Percentiles rank a stretch among this genome's conserved stretches.
Evolutionary conservation across 495 filamentous ascomycete genomes (phyloP).

Genomic region (Aspergillus sclerotiicarbonarius): DNA sequence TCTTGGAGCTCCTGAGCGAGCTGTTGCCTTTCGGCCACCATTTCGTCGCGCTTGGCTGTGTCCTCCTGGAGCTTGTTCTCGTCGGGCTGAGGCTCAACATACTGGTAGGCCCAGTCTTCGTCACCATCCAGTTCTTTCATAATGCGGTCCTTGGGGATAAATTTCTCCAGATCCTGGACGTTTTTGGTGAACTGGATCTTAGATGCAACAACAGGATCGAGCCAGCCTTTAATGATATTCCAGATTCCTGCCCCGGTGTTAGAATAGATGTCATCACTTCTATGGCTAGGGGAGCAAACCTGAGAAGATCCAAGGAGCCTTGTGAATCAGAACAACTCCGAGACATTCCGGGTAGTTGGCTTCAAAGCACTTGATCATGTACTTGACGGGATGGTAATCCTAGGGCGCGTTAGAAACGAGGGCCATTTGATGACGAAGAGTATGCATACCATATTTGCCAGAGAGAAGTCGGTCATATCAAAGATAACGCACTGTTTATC

Average conservation of each 20-base stretch:
- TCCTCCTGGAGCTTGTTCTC: conserved; percentile 76
- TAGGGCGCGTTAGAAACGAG: conserved; percentile 29
- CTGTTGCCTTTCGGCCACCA: conserved; percentile 57
- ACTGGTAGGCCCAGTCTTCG: conserved; percentile 75
- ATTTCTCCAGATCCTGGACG: conserved; percentile 72
- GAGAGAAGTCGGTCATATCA: conserved; percentile 88
- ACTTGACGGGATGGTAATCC: conserved; percentile 96
- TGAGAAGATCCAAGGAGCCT: conserved; percentile 95
- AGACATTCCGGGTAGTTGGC: conserved; percentile 96
- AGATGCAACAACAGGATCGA: conserved; percentile 91
- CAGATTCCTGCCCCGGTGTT: conserved; percentile 58
- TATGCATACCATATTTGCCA: conserved; percentile 84
- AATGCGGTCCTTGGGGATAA: conserved; percentile 69
- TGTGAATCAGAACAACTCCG: conserved; percentile 92
- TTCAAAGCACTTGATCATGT: conserved; percentile 99
- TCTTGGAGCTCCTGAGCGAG: conserved; percentile 70
- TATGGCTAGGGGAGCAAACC: conserved; percentile 43
- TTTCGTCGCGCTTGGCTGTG: conserved; percentile 54
- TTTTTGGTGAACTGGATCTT: conserved; percentile 96
- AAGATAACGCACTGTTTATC: conserved; percentile 72
- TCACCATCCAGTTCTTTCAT: conserved; percentile 77
- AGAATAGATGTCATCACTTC: neutral
- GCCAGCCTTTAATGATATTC: conserved; percentile 93
- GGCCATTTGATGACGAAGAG: neutral
- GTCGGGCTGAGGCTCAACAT: conserved; percentile 65